These are phyloP conservation scores for Pseudocercospora musae DNA, from an alignment of 2,329 filamentous ascomycete genomes.

Conservation along the genomic window DNA sequence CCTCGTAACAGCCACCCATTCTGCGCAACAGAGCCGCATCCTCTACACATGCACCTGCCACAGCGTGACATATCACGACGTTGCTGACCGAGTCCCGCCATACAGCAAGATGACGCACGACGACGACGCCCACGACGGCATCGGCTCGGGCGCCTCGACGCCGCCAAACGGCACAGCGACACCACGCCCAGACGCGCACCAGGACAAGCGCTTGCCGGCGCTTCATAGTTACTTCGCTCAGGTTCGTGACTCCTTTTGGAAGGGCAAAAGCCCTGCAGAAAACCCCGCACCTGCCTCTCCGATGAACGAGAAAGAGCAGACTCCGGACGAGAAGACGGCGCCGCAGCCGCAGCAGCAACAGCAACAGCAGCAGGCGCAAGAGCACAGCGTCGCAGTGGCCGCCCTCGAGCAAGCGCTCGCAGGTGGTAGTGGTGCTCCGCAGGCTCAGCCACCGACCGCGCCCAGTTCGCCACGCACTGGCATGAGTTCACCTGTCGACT, in stretches of 20 bases:
- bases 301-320: conserved; percentile 13
- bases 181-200: conserved; percentile 78
- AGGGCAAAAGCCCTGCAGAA: conserved; percentile 22
- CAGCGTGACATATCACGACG: conserved; percentile 15
- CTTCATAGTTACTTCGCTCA: conserved; percentile 98
- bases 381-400: conserved; percentile 18
- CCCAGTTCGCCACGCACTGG: conserved; percentile 34
- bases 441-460: conserved; percentile 31
- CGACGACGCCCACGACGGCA: conserved; percentile 71
- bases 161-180: conserved; percentile 82
- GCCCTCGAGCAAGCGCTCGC: conserved; percentile 22
- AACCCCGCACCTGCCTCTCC: conserved; percentile 35
- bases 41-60: conserved; percentile 12
- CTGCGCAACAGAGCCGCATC: conserved; percentile 1
- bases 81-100: conserved; percentile 27
- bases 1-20: not conserved
- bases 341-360: not conserved
- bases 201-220: conserved; percentile 91
- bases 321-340: conserved; percentile 15
- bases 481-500: conserved; percentile 22
- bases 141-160: conserved; percentile 76
- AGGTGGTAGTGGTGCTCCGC: conserved; percentile 15
- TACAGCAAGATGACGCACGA: conserved; percentile 36
- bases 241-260: conserved; percentile 81
- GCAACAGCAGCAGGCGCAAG: conserved; percentile 19